These are phyloP conservation scores for Coemansia sp. DNA, from an alignment of 192 early-diverging fungal species.

Conservation along the genomic window DNA sequence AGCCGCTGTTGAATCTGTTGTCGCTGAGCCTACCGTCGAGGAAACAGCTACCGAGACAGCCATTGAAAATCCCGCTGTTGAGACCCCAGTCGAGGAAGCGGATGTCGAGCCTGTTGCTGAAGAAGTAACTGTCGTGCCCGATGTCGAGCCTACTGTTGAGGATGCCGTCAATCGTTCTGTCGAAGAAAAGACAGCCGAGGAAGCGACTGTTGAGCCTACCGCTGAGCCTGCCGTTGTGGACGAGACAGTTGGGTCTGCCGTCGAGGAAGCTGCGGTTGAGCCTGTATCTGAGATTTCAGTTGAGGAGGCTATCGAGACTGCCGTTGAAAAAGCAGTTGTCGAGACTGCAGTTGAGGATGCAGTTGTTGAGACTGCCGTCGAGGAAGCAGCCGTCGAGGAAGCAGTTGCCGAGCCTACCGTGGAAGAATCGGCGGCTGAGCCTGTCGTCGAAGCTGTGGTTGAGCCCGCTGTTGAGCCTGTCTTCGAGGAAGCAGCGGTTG, in stretches of 20 bases:
- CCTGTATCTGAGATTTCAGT: background rate
- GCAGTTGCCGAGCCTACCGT: too few species aligned
- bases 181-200: background rate
- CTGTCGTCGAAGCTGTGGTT: background rate
- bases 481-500: too few species aligned
- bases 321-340: background rate
- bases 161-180: too few species aligned
- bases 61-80: background rate
- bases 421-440: too few species aligned
- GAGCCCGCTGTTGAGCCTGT: too few species aligned
- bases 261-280: background rate
- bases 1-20: background rate
- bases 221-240: background rate
- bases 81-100: too few species aligned
- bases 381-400: too few species aligned
- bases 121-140: too few species aligned
- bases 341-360: constrained; percentile 1
- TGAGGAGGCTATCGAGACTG: background rate
- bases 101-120: too few species aligned
- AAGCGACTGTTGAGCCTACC: background rate
- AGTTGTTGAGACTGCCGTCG: background rate
- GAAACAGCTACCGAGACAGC: background rate
- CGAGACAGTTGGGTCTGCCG: background rate
- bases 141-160: too few species aligned
- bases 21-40: background rate